Evolutionary conservation across 352 stramenopile genomes (phyloP).

Genomic region (Globisporangium abappressorium): DNA sequence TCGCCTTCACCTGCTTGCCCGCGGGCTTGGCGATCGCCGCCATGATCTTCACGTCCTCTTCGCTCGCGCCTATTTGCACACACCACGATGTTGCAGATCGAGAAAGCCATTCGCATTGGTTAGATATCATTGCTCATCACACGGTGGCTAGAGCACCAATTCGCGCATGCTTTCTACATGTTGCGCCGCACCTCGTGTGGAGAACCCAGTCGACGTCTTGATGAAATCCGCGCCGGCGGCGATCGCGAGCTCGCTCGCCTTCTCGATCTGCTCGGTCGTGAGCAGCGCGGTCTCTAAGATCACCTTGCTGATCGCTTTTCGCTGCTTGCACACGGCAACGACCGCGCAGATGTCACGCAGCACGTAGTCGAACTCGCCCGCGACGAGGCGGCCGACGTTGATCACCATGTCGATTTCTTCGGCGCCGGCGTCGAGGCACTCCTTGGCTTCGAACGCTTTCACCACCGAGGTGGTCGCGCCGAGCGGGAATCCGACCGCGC

Average conservation of each 20-base stretch:
- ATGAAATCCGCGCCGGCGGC: slow-evolving; percentile 80
- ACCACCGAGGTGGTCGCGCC: slow-evolving; percentile 50
- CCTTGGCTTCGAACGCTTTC: slow-evolving; percentile 73
- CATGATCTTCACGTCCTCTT: slow-evolving; percentile 80
- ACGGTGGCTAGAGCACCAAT: too few species aligned
- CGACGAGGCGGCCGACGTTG: slow-evolving; percentile 62
- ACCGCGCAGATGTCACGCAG: slow-evolving; percentile 72
- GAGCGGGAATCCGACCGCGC: slow-evolving; percentile 78
- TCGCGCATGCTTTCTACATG: too few species aligned
- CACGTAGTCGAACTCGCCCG: slow-evolving; percentile 70
- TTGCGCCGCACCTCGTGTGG: slow-evolving; percentile 44
- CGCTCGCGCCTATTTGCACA: slow-evolving; percentile 44
- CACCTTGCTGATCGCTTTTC: slow-evolving; percentile 64
- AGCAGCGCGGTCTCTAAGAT: slow-evolving; percentile 85
- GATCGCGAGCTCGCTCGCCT: slow-evolving; percentile 65
- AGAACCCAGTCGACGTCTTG: slow-evolving; percentile 87
- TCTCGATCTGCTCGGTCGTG: slow-evolving; percentile 61
- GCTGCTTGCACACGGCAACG: slow-evolving; percentile 63
- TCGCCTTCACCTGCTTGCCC: slow-evolving; percentile 80
- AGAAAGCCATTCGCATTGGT: too few species aligned
- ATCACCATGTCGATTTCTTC: slow-evolving; percentile 90
- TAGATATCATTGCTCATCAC: slow-evolving; percentile 4
- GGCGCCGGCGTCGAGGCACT: slow-evolving; percentile 62
- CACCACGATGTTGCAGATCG: too few species aligned
- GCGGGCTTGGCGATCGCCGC: slow-evolving; percentile 47